Evolutionary conservation across 1,139 yeast genomes (phyloP), one percentile per base, ranked within the genome.

Genomic region (Saccharomyces hybrid): DNA sequence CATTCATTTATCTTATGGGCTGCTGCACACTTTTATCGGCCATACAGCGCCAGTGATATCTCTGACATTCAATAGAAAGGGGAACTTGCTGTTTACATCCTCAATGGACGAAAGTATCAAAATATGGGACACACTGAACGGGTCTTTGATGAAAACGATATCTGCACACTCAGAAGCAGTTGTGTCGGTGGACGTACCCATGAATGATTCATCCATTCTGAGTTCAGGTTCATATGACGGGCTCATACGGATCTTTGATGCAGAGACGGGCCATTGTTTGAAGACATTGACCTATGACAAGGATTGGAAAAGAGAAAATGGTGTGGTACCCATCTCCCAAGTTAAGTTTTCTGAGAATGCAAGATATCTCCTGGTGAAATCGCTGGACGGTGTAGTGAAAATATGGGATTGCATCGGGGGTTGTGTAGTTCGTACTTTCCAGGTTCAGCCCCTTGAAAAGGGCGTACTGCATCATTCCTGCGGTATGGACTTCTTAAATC

Each of bases 141-240:
- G 95, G 0, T 77, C 78, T 50, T 80, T 88, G 51, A 72, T 90
- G 61, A 83, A 87, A 64, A 88, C 95, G 0, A 73, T 93, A 55
- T 88, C 96, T 16, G 98, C 99, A 0, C 99, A 93, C 69, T 82
- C 96, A 0, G 98, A 90, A 62, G 96, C 98, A 0, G 87, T 93
- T 1, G 83, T 88, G 49, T 78, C 88, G 0, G 75, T 91, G 1
- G 83, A 88, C 60, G 73, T 93, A 53, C 69, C 71, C 6, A 77
- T 83, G 1, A 85, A 84, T 53, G 99, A 93, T 64, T 88, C 93
- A 50, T 80, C 96, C 0, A 81, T 95, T 42, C 79, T 93, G 16
- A 88, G 85, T 3, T 86, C 96, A 59, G 95, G 95, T 0, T 86
- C 96, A 3, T 88, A 85, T 66, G 99, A 93, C 69, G 99, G 99